Evolutionary conservation across 768 basidiomycete genomes (phyloP), one percentile per base, ranked within the genome.

Genomic region (Tulasnella sp.): DNA sequence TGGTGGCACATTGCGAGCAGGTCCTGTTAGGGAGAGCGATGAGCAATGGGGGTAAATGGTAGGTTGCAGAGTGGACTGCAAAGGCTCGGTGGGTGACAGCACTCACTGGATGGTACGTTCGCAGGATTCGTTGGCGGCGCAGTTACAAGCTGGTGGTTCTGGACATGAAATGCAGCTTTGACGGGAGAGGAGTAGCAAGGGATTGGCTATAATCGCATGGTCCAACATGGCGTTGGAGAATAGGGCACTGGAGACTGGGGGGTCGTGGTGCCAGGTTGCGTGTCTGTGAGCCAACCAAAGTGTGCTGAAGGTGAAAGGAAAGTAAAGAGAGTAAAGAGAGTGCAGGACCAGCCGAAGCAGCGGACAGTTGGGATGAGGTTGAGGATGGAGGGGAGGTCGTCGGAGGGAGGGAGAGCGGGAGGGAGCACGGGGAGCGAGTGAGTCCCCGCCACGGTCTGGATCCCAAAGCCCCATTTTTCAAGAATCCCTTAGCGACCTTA

Each of bases 321-420:
- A 65, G 26, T 5, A 70, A n/a, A 17, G 59, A 59, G 37, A 36
- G 69, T 32, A 72, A 72, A 2, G 71, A 72, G 71, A 29, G 71
- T 72, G 71, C 62, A 41, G 62, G 71, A 72, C 71, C 71, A 72
- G 71, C 69, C 69, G 42, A 70, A 36, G 64, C 67, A 71, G 64
- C 40, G 62, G 71, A 72, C 39, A 64, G 71, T 39, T 36, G 71
- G 71, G 66, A 52, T n/a, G 67, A 22, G 35, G 42, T 29, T 44
- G 67, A 32, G 44, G 39, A 29, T 9, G 36, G 11, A 39, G 67
- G 32, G 37, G 29, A 66, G 35, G 64, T 65, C 63, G 63, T 65
- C 64, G 64, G 11, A 34, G 64, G 35, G 34, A 65, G 34, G 34
- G 11, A 19, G 9, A 11, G 9, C 22, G 32, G 22, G 59, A 62